Conservation (phyloP, 805 yeast species). For the Saccharomycopsis schoenii region DNA sequence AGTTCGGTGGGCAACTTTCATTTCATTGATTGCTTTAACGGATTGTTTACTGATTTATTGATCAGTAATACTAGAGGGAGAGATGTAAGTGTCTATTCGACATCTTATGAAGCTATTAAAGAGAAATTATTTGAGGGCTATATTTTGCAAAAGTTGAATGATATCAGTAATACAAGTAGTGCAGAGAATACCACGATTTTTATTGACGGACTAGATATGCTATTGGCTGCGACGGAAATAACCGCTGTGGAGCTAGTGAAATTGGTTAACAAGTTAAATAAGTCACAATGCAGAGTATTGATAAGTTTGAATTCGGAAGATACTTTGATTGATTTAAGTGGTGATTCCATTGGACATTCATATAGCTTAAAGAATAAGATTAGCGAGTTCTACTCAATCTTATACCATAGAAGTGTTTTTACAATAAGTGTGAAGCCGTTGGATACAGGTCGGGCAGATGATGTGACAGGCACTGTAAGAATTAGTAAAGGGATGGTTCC, state of each 20-base stretch:
- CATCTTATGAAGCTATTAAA: neutral
- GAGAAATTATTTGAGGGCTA: neutral
- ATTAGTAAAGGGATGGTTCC: constrained; percentile 8
- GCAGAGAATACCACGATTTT: neutral
- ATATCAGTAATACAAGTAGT: neutral
- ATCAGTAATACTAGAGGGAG: neutral
- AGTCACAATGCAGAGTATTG: neutral
- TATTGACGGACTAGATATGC: constrained; percentile 12
- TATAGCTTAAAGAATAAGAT: constrained; percentile 5
- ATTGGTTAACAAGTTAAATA: constrained; percentile 1
- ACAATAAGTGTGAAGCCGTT: constrained; percentile 15
- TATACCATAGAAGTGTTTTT: constrained; percentile 4
- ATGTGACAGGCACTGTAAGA: constrained; percentile 14
- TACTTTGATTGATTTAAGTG: constrained; percentile 8
- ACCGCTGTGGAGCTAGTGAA: constrained; percentile 6
- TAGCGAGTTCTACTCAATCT: constrained; percentile 7
- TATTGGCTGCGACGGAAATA: constrained; percentile 8
- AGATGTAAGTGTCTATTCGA: neutral
- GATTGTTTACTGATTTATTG: constrained; percentile 4
- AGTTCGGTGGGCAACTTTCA: neutral
- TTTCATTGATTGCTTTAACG: constrained; percentile 15
- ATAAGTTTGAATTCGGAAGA: constrained; percentile 2
- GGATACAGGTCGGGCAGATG: constrained; percentile 17
- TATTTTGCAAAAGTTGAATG: neutral
- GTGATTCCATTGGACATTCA: neutral